Conservation (phyloP, 2,329 filamentous ascomycete genomes). For the Trichoderma hamatum region DNA sequence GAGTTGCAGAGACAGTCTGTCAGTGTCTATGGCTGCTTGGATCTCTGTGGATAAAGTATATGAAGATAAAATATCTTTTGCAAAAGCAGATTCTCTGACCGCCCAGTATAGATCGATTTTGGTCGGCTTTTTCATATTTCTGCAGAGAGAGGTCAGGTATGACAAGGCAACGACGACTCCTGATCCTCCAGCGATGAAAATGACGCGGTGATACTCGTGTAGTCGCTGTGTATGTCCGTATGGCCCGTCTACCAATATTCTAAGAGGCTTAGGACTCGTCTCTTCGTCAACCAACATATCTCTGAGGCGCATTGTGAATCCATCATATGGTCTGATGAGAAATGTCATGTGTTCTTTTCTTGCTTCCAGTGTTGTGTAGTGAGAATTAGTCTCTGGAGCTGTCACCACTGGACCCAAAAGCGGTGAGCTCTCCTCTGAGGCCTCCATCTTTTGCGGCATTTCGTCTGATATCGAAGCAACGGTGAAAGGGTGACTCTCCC, state of each 20-base stretch:
- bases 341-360: constrained; percentile 41
- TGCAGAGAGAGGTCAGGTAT: constrained; percentile 40
- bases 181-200: constrained; percentile 51
- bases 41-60: constrained; percentile 42
- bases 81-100: constrained; percentile 46
- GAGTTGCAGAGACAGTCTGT: constrained; percentile 42
- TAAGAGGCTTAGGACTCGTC: constrained; percentile 35
- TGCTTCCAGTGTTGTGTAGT: not conserved
- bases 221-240: constrained; percentile 48
- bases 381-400: not conserved
- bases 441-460: constrained; percentile 28
- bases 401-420: constrained; percentile 35
- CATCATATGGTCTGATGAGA: constrained; percentile 50
- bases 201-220: constrained; percentile 42
- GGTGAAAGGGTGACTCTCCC: constrained; percentile 57
- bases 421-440: constrained; percentile 39
- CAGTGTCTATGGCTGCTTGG: constrained; percentile 33
- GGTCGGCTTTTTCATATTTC: constrained; percentile 25
- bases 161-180: constrained; percentile 49
- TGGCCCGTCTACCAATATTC: constrained; percentile 49
- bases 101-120: constrained; percentile 48
- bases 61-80: constrained; percentile 32
- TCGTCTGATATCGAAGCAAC: constrained; percentile 41
- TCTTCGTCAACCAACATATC: constrained; percentile 35
- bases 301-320: constrained; percentile 47